These are phyloP conservation scores for Lavandula angustifolia DNA, from an alignment of 257 asterid genomes.

Conservation along the genomic window DNA sequence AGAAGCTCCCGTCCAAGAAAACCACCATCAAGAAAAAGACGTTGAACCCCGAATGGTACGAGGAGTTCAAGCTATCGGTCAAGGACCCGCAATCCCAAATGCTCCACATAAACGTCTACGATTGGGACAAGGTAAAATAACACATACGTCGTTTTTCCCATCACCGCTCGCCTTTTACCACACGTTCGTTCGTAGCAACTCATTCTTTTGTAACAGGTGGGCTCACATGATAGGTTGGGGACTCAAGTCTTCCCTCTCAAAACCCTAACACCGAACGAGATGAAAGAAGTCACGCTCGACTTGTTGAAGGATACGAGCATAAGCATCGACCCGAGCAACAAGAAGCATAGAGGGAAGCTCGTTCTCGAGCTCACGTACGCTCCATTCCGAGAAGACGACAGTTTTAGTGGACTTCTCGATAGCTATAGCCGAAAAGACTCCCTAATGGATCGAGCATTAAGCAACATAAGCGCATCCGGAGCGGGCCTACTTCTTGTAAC, in stretches of 20 bases:
- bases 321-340: conserved; percentile 40
- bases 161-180: background rate
- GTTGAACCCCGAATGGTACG: conserved; percentile 83
- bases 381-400: conserved; percentile 69
- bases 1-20: conserved; percentile 60
- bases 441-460: conserved; percentile 40
- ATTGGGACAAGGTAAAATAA: conserved; percentile 80
- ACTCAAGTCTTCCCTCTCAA: conserved; percentile 70
- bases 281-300: conserved; percentile 54
- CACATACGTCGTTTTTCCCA: no score
- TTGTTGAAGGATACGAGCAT: conserved; percentile 48
- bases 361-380: conserved; percentile 69
- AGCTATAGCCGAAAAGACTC: conserved; percentile 42
- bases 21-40: conserved; percentile 83
- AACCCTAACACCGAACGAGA: conserved; percentile 57
- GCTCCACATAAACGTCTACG: conserved; percentile 62
- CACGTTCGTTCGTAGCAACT: background rate
- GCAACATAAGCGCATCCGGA: conserved; percentile 47
- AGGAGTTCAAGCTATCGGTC: conserved; percentile 80
- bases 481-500: conserved; percentile 75
- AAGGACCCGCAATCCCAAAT: conserved; percentile 78
- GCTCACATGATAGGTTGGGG: conserved; percentile 77
- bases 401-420: conserved; percentile 45
- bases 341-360: conserved; percentile 72
- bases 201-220: conserved; percentile 61